Conservation (phyloP, 2,329 filamentous ascomycete species). For the Pseudopithomyces maydicus region DNA sequence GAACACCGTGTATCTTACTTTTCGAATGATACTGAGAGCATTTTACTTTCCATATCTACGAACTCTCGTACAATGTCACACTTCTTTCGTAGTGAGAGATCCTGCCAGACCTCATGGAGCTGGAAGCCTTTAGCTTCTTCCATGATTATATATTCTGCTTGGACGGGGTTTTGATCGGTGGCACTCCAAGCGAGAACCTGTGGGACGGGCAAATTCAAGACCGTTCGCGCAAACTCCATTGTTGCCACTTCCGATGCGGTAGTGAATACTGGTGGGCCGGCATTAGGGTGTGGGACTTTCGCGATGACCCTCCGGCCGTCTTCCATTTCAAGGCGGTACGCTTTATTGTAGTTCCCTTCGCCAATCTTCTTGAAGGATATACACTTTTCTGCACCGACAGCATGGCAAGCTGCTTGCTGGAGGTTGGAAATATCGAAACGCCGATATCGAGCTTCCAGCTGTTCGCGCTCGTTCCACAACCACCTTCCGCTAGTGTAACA, state of each 20-base stretch:
- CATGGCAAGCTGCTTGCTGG: conserved; percentile 20
- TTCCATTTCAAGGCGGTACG: conserved; percentile 20
- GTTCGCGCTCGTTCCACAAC: conserved; percentile 27
- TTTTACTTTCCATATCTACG: conserved; percentile 32
- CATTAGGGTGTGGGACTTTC: conserved; percentile 32
- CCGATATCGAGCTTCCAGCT: conserved; percentile 23
- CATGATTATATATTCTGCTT: conserved; percentile 40
- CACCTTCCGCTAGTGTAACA: conserved; percentile 30
- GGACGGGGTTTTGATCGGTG: conserved; percentile 27
- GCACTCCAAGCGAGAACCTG: conserved; percentile 32
- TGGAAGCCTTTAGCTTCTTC: conserved; percentile 33
- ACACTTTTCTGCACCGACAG: conserved; percentile 18
- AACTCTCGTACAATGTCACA: conserved; percentile 30
- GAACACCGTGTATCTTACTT: conserved; percentile 17
- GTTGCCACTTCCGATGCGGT: conserved; percentile 36
- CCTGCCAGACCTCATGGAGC: conserved; percentile 28
- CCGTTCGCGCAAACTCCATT: conserved; percentile 28
- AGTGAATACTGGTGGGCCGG: conserved; percentile 21
- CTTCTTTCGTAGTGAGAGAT: conserved; percentile 24
- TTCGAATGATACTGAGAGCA: conserved; percentile 36
- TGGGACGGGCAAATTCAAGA: conserved; percentile 31
- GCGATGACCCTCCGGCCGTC: conserved; percentile 29
- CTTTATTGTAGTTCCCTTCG: conserved; percentile 30
- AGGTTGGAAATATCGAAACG: conserved; percentile 24
- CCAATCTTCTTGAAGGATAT: conserved; percentile 24